These are phyloP conservation scores for Ogataea parapolymorpha DNA, from an alignment of 805 yeast species.

Conservation along the genomic window DNA sequence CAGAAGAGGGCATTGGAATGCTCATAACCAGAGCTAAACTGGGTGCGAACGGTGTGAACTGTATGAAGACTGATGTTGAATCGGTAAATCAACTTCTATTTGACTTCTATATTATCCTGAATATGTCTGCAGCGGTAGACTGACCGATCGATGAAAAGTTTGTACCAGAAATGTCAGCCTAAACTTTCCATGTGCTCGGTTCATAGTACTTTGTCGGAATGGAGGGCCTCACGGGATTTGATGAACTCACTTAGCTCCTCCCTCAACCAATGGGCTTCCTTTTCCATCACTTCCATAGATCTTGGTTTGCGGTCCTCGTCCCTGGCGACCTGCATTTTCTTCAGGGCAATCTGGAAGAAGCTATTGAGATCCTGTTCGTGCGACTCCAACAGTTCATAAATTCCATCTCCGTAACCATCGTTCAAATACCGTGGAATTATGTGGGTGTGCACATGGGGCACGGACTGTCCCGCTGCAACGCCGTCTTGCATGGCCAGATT, in stretches of 20 bases:
- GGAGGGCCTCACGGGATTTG: no score
- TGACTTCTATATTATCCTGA: no score
- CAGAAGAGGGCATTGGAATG: no score
- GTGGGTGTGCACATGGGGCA: conserved; percentile 94
- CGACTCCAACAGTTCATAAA: conserved; percentile 63
- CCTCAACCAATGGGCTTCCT: conserved; percentile 62
- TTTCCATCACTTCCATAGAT: conserved; percentile 59
- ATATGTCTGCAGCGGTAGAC: no score
- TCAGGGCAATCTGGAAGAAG: conserved; percentile 30
- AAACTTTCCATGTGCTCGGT: no score
- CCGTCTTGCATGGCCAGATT: conserved; percentile 97
- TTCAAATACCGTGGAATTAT: conserved; percentile 76
- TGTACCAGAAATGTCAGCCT: no score
- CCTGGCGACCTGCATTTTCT: conserved; percentile 33
- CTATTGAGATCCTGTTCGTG: conserved; percentile 47
- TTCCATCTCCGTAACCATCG: conserved; percentile 63
- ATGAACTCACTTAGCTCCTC: conserved; percentile 36
- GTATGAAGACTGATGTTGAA: no score
- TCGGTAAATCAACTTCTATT: no score
- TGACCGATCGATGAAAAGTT: no score
- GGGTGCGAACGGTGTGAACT: no score
- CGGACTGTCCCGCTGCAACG: conserved; percentile 91
- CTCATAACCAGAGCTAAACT: no score
- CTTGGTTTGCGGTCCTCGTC: conserved; percentile 60
- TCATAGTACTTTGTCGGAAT: no score